Evolutionary conservation across 495 filamentous ascomycete genomes (phyloP).

Genomic region (Oidiodendron maius): DNA sequence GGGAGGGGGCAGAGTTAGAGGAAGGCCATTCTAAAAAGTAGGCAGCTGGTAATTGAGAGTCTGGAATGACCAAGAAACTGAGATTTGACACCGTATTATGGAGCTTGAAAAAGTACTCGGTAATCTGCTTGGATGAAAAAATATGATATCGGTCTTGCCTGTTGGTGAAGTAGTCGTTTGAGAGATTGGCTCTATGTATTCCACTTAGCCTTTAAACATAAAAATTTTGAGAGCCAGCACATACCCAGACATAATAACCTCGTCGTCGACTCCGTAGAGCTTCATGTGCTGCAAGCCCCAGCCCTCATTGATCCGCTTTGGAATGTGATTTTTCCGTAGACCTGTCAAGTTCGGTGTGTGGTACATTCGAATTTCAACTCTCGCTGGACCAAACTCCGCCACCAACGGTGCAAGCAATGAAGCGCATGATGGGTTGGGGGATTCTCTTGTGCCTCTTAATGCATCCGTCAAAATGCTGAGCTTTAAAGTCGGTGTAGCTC

Average conservation of each 20-base stretch:
- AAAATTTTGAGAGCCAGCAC: slow-evolving; percentile 9
- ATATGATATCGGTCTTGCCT: slow-evolving; percentile 93
- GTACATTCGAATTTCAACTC: slow-evolving; percentile 95
- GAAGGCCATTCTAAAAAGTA: slow-evolving; percentile 76
- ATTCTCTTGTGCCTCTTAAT: slow-evolving; percentile 85
- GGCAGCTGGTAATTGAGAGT: slow-evolving; percentile 46
- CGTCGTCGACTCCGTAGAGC: slow-evolving; percentile 92
- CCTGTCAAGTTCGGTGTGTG: slow-evolving; percentile 96
- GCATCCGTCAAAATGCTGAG: slow-evolving; percentile 93
- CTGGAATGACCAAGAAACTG: slow-evolving; percentile 71
- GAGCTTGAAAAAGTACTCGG: slow-evolving; percentile 75
- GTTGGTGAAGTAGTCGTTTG: slow-evolving; percentile 92
- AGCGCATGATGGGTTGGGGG: slow-evolving; percentile 81
- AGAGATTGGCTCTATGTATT: slow-evolving; percentile 71
- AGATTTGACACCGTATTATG: slow-evolving; percentile 72
- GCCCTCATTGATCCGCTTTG: slow-evolving; percentile 89
- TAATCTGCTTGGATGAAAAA: slow-evolving; percentile 70
- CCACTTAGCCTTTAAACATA: not conserved
- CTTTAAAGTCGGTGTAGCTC: slow-evolving; percentile 65
- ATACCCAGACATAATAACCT: slow-evolving; percentile 89
- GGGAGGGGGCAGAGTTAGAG: slow-evolving; percentile 64
- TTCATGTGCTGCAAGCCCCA: slow-evolving; percentile 99
- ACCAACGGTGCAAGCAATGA: slow-evolving; percentile 81
- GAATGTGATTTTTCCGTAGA: slow-evolving; percentile 72
- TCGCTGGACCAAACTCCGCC: slow-evolving; percentile 70